A percentile compares a stretch with the other conserved stretches of the same genome.
phyloP scores from a whole-genome alignment of 768 basidiomycete genomes.

The Lactifluus pinguis region DNA sequence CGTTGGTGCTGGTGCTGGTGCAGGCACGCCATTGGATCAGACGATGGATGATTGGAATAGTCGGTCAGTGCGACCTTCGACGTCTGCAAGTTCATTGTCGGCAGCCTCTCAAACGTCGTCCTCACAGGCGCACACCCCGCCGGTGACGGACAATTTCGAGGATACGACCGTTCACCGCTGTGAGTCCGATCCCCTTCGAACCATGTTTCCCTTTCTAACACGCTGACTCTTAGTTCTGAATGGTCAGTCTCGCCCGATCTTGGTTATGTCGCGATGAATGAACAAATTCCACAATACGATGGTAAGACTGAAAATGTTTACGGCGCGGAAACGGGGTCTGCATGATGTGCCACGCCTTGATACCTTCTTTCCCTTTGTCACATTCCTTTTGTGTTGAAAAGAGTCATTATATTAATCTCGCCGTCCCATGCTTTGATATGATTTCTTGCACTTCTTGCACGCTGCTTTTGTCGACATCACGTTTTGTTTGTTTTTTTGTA shows the following conservation, averaged over 20 bases:
- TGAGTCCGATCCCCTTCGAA: slow-evolving; percentile 39
- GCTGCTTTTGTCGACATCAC: slow-evolving; percentile 13
- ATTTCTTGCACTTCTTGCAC: slow-evolving; percentile 20
- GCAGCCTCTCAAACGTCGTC: slow-evolving; percentile 70
- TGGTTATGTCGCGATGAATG: slow-evolving; percentile 76
- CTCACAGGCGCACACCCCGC: slow-evolving; percentile 76
- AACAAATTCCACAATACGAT: slow-evolving; percentile 33
- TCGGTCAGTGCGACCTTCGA: slow-evolving; percentile 60
- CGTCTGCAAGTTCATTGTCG: slow-evolving; percentile 67
- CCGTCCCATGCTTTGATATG: slow-evolving; percentile 18
- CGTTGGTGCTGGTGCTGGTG: slow-evolving; percentile 17
- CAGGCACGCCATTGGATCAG: slow-evolving; percentile 23
- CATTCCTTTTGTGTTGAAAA: slow-evolving; percentile 12
- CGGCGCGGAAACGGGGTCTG: slow-evolving; percentile 16
- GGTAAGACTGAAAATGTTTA: slow-evolving; percentile 18
- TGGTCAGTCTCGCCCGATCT: slow-evolving; percentile 74
- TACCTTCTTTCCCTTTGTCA: slow-evolving; percentile 14
- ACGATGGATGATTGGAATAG: slow-evolving; percentile 22
- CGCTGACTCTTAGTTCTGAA: slow-evolving; percentile 32
- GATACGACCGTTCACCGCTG: slow-evolving; percentile 78
- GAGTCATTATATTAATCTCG: slow-evolving; percentile 14
- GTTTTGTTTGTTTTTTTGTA: slow-evolving; percentile 14
- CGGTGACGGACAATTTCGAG: slow-evolving; percentile 52
- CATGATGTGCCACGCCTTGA: slow-evolving; percentile 12
- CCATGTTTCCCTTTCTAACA: slow-evolving; percentile 7